Conservation (phyloP, 2,329 filamentous ascomycete genomes). For the Neopestalotiopsis clavispora region DNA sequence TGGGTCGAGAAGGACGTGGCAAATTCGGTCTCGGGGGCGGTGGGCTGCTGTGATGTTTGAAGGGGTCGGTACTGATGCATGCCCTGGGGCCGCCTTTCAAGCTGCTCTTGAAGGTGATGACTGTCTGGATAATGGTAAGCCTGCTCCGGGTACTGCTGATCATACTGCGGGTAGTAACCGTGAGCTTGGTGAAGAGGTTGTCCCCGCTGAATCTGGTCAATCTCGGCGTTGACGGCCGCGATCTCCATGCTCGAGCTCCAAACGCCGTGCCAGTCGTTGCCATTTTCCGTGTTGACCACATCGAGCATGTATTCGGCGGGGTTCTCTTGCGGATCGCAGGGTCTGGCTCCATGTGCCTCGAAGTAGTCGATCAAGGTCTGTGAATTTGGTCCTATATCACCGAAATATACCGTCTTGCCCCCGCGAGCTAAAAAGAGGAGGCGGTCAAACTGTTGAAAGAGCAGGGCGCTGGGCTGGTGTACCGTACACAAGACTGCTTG, state of each 20-base stretch:
- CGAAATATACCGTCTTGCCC: conserved; percentile 62
- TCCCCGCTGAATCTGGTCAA: conserved; percentile 14
- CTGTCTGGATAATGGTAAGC: too few relatives aligned
- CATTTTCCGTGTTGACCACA: conserved; percentile 46
- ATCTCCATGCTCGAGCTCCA: conserved; percentile 60
- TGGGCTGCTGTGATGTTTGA: too few relatives aligned
- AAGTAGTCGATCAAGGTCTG: conserved; percentile 59
- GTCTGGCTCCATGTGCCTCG: conserved; percentile 58
- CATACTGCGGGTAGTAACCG: too few relatives aligned
- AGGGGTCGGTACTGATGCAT: too few relatives aligned
- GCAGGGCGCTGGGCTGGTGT: conserved; percentile 46
- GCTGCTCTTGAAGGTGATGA: too few relatives aligned
- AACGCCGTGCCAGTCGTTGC: conserved; percentile 38
- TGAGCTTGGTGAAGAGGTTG: too few relatives aligned
- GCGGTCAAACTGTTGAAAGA: conserved; percentile 53
- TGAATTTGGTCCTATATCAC: conserved; percentile 57
- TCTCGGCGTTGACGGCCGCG: conserved; percentile 19
- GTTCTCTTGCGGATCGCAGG: conserved; percentile 59
- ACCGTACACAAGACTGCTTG: conserved; percentile 50
- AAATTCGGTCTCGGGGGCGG: conserved; percentile 61
- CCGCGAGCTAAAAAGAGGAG: conserved; percentile 58
- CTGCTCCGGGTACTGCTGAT: too few relatives aligned
- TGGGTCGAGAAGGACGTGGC: conserved; percentile 76
- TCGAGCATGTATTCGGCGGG: conserved; percentile 69
- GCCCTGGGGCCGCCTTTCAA: too few relatives aligned